Base-by-base conservation (phyloP, 192 early-diverging fungal species). In the Kappamyces sp. region DNA sequence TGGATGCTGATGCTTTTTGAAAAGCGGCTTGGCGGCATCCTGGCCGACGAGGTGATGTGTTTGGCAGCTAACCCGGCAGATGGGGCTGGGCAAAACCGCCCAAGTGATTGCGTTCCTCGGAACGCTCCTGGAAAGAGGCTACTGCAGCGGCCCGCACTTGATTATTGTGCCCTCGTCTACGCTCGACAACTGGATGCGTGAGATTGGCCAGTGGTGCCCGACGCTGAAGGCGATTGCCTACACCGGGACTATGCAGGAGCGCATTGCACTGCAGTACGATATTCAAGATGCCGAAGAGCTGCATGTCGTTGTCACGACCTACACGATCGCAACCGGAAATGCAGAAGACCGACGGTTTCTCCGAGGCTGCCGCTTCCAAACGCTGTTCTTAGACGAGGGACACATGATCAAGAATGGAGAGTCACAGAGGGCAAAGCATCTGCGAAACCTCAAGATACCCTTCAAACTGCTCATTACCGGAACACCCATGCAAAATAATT, bases 31-130 rank as follows among this genome's bases (percentile, higher is more conserved):
- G 89, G 90, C 2, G 88, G 90, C 0, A 93, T 95, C 58, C 51
- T 78, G 1, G 76, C 76, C 1, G 76, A 76, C 62, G 72, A 78
- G 62, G 58, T 67, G 5, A 15, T 41, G 42, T 30, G 39, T 29
- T 22, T 35, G 81, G 80, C 0, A 83, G 85, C 59, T 78, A n/a
- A n/a, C n/a, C n/a, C n/a, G n/a, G n/a, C 83, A 84, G 76, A 94
- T 95, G 91, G 91, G 92, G 31, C 81, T 95, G 15, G 92, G 92
- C 15, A 95, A 95, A 69, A 95, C 91, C 11, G 88, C 88, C 15
- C 91, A 96, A 50, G 87, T 93, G 5, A 93, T 96, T 64, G 66
- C 81, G 31, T 93, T 92, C 57, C 48, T 96, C 34, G 86, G 69
- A 4, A 66, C 75, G 5, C 60, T 90, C 2, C 65, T 66, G 15